A percentile compares a stretch with the other conserved stretches of the same genome.
Evolutionary conservation across 345 rosid species (phyloP).

Genomic region (Orychophragmus violaceus): DNA sequence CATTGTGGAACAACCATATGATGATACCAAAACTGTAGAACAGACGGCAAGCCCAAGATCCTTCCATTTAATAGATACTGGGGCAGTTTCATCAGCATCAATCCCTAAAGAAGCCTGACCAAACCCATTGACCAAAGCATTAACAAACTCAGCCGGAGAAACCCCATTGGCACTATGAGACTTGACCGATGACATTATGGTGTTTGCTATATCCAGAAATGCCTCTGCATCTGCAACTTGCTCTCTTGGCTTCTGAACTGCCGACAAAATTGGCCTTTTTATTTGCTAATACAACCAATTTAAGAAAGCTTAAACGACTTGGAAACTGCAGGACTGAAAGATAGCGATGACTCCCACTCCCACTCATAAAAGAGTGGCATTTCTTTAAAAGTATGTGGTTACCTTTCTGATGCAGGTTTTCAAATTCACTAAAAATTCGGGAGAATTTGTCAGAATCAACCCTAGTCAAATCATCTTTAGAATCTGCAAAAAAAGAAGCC

Average conservation of each 20-base stretch:
- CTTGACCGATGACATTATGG: slow-evolving; percentile 67
- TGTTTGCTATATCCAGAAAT: slow-evolving; percentile 55
- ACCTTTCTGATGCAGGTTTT: neutral
- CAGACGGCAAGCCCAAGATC: slow-evolving; percentile 60
- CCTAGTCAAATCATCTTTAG: neutral
- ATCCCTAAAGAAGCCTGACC: slow-evolving; percentile 34
- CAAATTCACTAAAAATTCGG: neutral
- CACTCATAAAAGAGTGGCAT: neutral
- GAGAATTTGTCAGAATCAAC: neutral
- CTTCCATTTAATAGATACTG: slow-evolving; percentile 53
- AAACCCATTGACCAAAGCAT: slow-evolving; percentile 42
- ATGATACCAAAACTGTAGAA: slow-evolving; percentile 41
- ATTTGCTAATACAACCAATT: too few species aligned
- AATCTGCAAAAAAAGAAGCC: neutral
- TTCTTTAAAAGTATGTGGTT: too few species aligned
- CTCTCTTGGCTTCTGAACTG: slow-evolving; percentile 87
- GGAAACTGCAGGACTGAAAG: too few species aligned
- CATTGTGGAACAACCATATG: slow-evolving; percentile 70
- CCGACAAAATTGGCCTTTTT: too few species aligned
- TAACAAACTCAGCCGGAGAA: slow-evolving; percentile 55
- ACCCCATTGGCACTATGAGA: slow-evolving; percentile 58
- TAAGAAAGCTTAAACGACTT: too few species aligned
- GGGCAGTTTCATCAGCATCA: slow-evolving; percentile 38
- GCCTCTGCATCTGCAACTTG: slow-evolving; percentile 95
- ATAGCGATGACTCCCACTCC: too few species aligned